Evolutionary conservation across 129 eudicot genomes (phyloP).

Genomic region (Gnaphalium uliginosum): DNA sequence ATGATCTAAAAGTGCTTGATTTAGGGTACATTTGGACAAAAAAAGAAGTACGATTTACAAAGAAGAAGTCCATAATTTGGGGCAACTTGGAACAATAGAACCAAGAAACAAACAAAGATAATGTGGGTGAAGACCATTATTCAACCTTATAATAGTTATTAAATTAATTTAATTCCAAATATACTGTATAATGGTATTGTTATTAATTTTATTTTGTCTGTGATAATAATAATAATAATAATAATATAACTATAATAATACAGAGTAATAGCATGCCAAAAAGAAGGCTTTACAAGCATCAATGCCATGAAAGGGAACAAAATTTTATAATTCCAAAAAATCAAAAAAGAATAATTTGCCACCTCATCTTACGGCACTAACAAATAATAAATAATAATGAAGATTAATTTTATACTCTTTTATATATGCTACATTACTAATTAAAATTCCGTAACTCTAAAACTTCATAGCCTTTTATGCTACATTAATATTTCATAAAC

Average conservation of each 20-base stretch:
- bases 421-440: neutral
- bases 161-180: neutral
- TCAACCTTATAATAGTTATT: conserved; percentile 8
- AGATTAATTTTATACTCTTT: neutral
- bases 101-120: conserved; percentile 33
- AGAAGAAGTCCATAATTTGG: conserved; percentile 28
- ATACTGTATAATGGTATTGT: no score
- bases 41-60: conserved; percentile 24
- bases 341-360: conserved; percentile 16
- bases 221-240: conserved; percentile 14
- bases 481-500: no score
- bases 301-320: conserved; percentile 28
- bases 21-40: conserved; percentile 38
- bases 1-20: conserved; percentile 28
- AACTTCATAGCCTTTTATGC: no score
- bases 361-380: conserved; percentile 25
- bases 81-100: conserved; percentile 29
- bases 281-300: conserved; percentile 38
- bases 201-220: no score
- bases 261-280: conserved; percentile 20
- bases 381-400: neutral
- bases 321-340: conserved; percentile 4
- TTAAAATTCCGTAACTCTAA: no score
- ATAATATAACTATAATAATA: neutral
- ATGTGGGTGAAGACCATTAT: conserved; percentile 27